These are phyloP conservation scores for Carex scoparia DNA, from an alignment of 176 grass and related monocot species.

Conservation along the genomic window DNA sequence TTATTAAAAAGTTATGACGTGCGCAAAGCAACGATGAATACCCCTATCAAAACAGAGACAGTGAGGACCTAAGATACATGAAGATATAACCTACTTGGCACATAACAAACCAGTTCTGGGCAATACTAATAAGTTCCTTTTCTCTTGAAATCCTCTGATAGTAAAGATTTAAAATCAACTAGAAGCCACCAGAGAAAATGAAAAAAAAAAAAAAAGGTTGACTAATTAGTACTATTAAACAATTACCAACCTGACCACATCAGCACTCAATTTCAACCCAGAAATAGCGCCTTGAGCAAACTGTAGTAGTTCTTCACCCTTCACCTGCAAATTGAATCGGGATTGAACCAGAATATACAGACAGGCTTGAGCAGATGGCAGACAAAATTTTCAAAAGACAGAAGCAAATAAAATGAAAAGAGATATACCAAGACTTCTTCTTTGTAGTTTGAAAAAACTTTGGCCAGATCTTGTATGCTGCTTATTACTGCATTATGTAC, in stretches of 20 bases:
- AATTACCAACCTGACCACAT: slow-evolving; percentile 52
- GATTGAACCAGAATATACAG: neutral
- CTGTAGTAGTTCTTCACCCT: slow-evolving; percentile 91
- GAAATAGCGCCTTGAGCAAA: slow-evolving; percentile 90
- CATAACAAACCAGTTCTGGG: neutral
- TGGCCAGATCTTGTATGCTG: slow-evolving; percentile 89
- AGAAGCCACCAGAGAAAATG: neutral
- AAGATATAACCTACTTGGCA: neutral
- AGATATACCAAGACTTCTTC: slow-evolving; percentile 83
- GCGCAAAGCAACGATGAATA: neutral
- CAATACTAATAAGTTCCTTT: neutral
- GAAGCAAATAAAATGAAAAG: neutral
- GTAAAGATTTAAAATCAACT: neutral
- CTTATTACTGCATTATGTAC: slow-evolving; percentile 95
- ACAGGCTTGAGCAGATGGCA: neutral
- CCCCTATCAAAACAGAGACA: neutral
- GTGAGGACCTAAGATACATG: neutral
- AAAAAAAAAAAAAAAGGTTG: neutral
- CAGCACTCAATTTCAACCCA: slow-evolving; percentile 78
- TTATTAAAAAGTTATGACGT: neutral
- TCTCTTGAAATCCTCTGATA: neutral
- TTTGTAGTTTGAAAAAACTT: slow-evolving; percentile 77
- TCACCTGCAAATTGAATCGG: slow-evolving; percentile 56
- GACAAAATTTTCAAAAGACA: slow-evolving; percentile 1
- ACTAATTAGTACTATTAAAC: neutral